Conservation (phyloP, 192 early-diverging fungal species). For the Umbelopsis ramanniana region DNA sequence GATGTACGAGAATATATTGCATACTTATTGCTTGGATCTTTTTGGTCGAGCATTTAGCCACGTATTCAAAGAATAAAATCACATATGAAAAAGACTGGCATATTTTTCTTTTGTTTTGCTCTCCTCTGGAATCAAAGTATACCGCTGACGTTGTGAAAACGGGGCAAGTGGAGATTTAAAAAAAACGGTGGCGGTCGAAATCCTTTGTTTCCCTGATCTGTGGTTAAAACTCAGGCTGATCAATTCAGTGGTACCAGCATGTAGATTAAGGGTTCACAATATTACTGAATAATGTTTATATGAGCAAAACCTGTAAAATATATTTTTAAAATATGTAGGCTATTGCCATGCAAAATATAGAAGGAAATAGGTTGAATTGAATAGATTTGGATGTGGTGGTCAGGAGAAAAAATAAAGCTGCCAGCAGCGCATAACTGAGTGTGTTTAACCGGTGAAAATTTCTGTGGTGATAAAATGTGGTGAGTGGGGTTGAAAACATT, state of each 20-base stretch:
- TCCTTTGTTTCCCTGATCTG: not conserved
- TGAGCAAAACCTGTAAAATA: not conserved
- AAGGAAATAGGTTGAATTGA: not conserved
- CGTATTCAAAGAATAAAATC: too few species aligned
- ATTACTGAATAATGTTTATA: not conserved
- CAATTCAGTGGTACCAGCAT: not conserved
- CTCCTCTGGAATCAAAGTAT: too few species aligned
- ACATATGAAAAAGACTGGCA: too few species aligned
- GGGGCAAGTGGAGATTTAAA: not conserved
- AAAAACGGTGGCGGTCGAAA: not conserved
- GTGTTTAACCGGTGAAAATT: conserved; percentile 51
- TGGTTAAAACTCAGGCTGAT: not conserved
- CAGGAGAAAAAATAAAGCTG: not conserved
- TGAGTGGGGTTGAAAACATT: too few species aligned
- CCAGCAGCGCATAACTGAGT: conserved; percentile 4
- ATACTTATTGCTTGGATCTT: too few species aligned
- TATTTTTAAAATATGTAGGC: not conserved
- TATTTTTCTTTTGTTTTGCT: too few species aligned
- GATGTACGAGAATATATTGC: too few species aligned
- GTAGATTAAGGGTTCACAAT: too few species aligned
- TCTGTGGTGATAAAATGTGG: not conserved
- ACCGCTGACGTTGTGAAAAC: too few species aligned
- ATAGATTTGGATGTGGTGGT: not conserved
- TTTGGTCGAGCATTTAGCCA: too few species aligned
- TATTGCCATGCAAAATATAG: not conserved